Percentiles rank a stretch among this genome's conserved stretches.
Evolutionary conservation across 495 filamentous ascomycete species (phyloP).

Genomic region (Penicillium soppii): DNA sequence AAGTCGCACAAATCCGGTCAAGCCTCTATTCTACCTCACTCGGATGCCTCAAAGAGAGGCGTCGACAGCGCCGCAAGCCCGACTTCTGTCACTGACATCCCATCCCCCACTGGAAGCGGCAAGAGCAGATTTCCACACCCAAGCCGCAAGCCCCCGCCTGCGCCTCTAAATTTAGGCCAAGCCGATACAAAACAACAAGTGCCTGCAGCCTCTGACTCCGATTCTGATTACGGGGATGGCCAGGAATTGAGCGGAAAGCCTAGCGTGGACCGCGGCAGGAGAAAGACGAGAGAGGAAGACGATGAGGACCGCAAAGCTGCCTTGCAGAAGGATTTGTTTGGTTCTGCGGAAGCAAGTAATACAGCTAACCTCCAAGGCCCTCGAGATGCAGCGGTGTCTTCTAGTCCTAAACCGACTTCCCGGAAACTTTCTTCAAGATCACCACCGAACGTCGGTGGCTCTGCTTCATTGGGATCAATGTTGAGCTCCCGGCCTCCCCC

Average conservation of each 20-base stretch:
- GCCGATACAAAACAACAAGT: conserved; percentile 38
- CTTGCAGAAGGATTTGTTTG: conserved; percentile 61
- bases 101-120: conserved; percentile 15
- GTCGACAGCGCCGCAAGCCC: conserved; percentile 13
- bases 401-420: conserved; percentile 18
- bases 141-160: conserved; percentile 77
- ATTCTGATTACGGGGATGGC: conserved; percentile 82
- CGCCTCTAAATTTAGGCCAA: conserved; percentile 71
- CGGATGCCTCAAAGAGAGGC: conserved; percentile 2
- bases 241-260: conserved; percentile 63
- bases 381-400: conserved; percentile 10
- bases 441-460: conserved; percentile 24
- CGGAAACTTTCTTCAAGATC: conserved; percentile 28
- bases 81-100: conserved; percentile 15
- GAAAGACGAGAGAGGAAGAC: conserved; percentile 86
- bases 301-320: conserved; percentile 73
- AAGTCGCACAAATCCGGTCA: not conserved
- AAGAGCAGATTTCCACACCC: conserved; percentile 48
- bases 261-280: conserved; percentile 66
- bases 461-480: conserved; percentile 37
- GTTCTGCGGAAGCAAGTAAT: conserved; percentile 58
- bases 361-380: conserved; percentile 7
- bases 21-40: conserved; percentile 6
- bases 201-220: conserved; percentile 58
- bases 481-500: conserved; percentile 31